Evolutionary conservation across 306 rosid genomes (phyloP).

Genomic region (Castanea sativa): DNA sequence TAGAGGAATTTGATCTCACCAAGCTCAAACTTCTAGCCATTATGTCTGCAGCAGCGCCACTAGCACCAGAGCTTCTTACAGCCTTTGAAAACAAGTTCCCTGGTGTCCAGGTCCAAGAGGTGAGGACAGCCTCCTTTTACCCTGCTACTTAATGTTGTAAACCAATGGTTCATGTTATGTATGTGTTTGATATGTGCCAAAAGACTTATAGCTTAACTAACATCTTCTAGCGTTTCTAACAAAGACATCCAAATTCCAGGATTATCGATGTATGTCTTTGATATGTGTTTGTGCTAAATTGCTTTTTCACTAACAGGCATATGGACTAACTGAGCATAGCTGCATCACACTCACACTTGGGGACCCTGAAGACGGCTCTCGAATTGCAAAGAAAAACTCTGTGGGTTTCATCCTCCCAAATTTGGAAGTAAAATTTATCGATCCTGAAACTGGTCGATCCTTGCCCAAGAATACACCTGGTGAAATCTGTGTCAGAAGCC

Average conservation of each 20-base stretch:
- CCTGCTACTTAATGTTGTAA: accelerated
- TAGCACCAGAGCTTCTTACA: slow-evolving; percentile 74
- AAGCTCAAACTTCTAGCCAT: slow-evolving; percentile 78
- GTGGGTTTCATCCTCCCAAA: slow-evolving; percentile 88
- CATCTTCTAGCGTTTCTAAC: accelerated
- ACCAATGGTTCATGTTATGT: no score
- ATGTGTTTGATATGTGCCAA: background rate
- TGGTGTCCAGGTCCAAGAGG: slow-evolving; percentile 75
- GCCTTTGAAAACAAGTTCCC: slow-evolving; percentile 84
- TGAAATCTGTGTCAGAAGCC: slow-evolving; percentile 85
- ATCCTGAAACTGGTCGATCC: slow-evolving; percentile 70
- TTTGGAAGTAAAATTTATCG: slow-evolving; percentile 76
- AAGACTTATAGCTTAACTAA: accelerated
- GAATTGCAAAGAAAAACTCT: slow-evolving; percentile 52
- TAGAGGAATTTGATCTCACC: slow-evolving; percentile 76
- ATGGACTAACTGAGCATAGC: slow-evolving; percentile 94
- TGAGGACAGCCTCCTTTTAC: background rate
- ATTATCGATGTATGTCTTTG: background rate
- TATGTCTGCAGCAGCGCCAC: slow-evolving; percentile 93
- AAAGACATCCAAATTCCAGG: no score
- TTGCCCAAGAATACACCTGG: slow-evolving; percentile 80
- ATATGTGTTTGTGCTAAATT: background rate
- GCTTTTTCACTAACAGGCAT: slow-evolving; percentile 51
- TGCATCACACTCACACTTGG: slow-evolving; percentile 85
- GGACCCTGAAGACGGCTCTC: slow-evolving; percentile 26